These are phyloP conservation scores for Buxus sempervirens DNA, from an alignment of 164 flowering plant genomes.

Conservation along the genomic window DNA sequence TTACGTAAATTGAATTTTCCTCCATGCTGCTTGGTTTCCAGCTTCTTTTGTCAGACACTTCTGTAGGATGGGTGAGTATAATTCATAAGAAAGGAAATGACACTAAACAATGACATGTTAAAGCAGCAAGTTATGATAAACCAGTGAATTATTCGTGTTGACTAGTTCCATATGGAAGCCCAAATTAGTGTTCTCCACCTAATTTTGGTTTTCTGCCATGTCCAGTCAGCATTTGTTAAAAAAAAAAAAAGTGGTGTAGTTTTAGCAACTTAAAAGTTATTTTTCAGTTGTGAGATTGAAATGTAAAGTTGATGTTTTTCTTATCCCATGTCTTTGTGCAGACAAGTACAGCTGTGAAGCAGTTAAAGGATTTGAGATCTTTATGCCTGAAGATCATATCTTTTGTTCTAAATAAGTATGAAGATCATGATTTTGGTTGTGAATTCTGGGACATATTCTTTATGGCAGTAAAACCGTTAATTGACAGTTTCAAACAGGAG, in stretches of 20 bases:
- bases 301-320: neutral
- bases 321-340: conserved; percentile 29
- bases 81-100: neutral
- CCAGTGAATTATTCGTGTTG: neutral
- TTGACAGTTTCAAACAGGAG: conserved; percentile 75
- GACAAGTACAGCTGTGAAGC: conserved; percentile 46
- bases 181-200: neutral
- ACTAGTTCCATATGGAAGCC: neutral
- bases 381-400: conserved; percentile 73
- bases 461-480: conserved; percentile 53
- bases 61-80: neutral
- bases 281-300: neutral
- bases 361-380: conserved; percentile 76
- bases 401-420: conserved; percentile 62
- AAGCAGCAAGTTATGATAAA: neutral
- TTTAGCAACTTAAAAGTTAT: neutral
- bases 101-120: neutral
- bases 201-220: neutral
- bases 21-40: neutral
- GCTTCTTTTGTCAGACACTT: neutral
- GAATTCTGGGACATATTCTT: conserved; percentile 87
- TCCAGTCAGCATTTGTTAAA: neutral
- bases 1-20: neutral
- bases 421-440: conserved; percentile 54
- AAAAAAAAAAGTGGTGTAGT: neutral